Percentiles rank a stretch among this genome's conserved stretches.
These are phyloP conservation scores for Favolaschia claudopus DNA, from an alignment of 768 basidiomycete species.

Conservation along the genomic window DNA sequence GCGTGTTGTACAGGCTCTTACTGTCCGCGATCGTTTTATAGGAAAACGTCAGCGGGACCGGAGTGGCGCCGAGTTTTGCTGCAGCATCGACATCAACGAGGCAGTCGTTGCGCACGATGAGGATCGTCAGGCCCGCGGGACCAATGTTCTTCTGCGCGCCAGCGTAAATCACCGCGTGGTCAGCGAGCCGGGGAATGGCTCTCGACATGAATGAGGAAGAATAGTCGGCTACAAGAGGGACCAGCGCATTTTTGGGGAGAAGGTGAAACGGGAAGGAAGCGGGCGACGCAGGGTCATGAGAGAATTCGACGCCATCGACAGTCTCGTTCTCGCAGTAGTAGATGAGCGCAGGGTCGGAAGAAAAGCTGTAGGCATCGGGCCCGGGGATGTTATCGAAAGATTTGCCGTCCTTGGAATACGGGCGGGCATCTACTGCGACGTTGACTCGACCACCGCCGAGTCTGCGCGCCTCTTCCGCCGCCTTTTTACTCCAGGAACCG, in stretches of 20 bases:
- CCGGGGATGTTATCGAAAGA: constrained; percentile 84
- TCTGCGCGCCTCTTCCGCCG: constrained; percentile 80
- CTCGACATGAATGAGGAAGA: constrained; percentile 97
- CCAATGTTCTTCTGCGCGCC: constrained; percentile 99
- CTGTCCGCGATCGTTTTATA: constrained; percentile 85
- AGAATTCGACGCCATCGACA: constrained; percentile 92
- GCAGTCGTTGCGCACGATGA: constrained; percentile 95
- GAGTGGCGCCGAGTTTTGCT: constrained; percentile 70
- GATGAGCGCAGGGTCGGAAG: constrained; percentile 82
- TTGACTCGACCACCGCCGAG: constrained; percentile 68
- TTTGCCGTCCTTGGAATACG: constrained; percentile 68
- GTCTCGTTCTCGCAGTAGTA: constrained; percentile 99
- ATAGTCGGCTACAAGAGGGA: constrained; percentile 93
- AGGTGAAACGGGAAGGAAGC: constrained; percentile 85
- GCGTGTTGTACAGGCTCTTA: constrained; percentile 90
- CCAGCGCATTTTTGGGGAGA: constrained; percentile 61
- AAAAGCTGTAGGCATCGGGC: constrained; percentile 77
- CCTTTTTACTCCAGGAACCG: constrained; percentile 92
- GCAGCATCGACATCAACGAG: constrained; percentile 89
- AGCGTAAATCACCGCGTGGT: constrained; percentile 94
- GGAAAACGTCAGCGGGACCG: constrained; percentile 79
- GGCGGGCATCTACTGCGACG: constrained; percentile 75
- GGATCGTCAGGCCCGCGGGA: constrained; percentile 90
- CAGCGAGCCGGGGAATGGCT: constrained; percentile 85
- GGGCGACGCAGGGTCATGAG: constrained; percentile 57